Conservation (phyloP, 164 flowering plant genomes). For the Akebia trifoliata region DNA sequence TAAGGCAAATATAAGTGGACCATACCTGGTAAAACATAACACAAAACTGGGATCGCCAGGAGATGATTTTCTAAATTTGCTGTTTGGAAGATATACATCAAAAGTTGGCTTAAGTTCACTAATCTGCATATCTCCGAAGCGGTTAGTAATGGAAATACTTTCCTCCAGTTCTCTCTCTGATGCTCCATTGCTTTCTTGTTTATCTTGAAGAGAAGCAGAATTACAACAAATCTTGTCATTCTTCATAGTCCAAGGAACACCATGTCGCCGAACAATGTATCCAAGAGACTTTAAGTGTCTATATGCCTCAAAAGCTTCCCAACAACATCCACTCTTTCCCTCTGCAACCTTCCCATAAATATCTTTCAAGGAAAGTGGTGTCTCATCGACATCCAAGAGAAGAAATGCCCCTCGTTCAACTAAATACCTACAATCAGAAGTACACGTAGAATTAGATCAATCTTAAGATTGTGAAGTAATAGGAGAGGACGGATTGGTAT, state of each 20-base stretch:
- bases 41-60: constrained; percentile 69
- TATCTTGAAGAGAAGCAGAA: constrained; percentile 13
- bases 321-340: constrained; percentile 44
- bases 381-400: constrained; percentile 34
- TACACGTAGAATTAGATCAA: not conserved
- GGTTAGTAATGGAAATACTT: constrained; percentile 12
- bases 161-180: constrained; percentile 15
- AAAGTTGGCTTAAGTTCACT: constrained; percentile 38
- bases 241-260: constrained; percentile 60
- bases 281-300: constrained; percentile 75
- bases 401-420: constrained; percentile 66
- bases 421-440: constrained; percentile 39
- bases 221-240: constrained; percentile 14
- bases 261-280: constrained; percentile 65
- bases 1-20: too few species aligned
- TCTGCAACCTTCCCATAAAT: constrained; percentile 46
- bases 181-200: constrained; percentile 5
- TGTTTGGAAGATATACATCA: constrained; percentile 80
- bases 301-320: constrained; percentile 70
- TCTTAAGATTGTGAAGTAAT: too few species aligned
- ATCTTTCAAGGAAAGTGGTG: constrained; percentile 30
- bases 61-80: constrained; percentile 71
- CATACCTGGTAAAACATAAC: constrained; percentile 53
- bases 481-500: not conserved
- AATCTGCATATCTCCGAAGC: constrained; percentile 37